Base-by-base conservation (phyloP, 169 alveolate species). In the Plasmodium falciparum region DNA sequence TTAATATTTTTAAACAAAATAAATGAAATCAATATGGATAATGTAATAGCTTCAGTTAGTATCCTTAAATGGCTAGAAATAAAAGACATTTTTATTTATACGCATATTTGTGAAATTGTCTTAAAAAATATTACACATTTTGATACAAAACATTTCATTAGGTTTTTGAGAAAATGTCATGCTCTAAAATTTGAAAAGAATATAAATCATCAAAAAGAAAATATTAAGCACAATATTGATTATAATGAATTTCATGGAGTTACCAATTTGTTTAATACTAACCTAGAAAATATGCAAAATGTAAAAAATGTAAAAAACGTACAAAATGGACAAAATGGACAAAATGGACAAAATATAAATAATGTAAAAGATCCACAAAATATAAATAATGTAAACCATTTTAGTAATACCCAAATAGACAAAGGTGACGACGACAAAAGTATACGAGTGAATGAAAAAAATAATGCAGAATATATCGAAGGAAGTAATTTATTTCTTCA, bases 91-190 rank as follows among this genome's bases (percentile, higher is more conserved):
- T 83, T 62, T 45, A n/a, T 83, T 39, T 83, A 67, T 69, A 39
- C 45, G 15, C 91, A 83, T 61, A 69, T 83, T n/a, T 83, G 91
- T 47, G 85, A 83, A 56, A 72, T 73, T 12, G 69, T 83, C 29
- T 29, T 69, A 1, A 58, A 83, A 33, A 39, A 69, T 69, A 47
- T 72, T 13, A 26, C 47, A 4, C 7, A 3, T 12, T 62, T 29
- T 15, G 73, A 83, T 7, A 17, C 74, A 0, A 83, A 69, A 43
- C 22, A 67, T 61, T 61, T 83, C 8, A 83, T 83, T 0, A 74
- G 91, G 12, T 62, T 83, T 56, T 83, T 71, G 43, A 29, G 91
- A 47, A 83, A 70, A 26, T 83, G 91, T 9, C 91, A 83, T 62
- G 58, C 69, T 69, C 15, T 83, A 47, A 66, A 72, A 43, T 62